Evolutionary conservation across 2,329 filamentous ascomycete species (phyloP), one percentile per base, ranked within the genome.

Genomic region (Tolypocladium cylindrosporum): DNA sequence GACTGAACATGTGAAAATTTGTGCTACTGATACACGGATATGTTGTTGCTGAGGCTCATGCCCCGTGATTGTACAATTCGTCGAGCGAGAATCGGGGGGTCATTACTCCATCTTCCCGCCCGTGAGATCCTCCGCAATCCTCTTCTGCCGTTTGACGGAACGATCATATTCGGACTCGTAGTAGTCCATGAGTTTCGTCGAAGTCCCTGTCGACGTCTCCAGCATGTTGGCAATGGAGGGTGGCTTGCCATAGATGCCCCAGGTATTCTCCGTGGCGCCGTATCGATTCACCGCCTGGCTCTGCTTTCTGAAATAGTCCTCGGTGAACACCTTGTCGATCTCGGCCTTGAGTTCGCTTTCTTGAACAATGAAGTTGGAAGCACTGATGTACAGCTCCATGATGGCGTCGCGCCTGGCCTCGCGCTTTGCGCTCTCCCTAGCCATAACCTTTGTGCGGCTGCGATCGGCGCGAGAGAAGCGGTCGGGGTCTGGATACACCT

Each of bases 301-400:
- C 70, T 73, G 65, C 61, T 71, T 71, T 58, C 67, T 70, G 69
- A 80, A 83, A 72, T 77, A 77, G 61, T 83, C 79, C 34, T 85
- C 83, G 19, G 84, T 81, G 74, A 97, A 99, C n/a, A 87, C 79
- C 61, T 79, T 75, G 27, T 95, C 88, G 58, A 97, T 86, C 63
- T 85, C 82, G 19, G 78, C 77, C 64, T 89, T 82, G 40, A 99
- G 81, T 70, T 96, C 87, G 55, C 80, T 75, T 70, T 96, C 91
- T 31, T 82, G 86, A 21, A 91, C 86, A 69, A 99, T 97, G 75
- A 97, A 99, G 43, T 84, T 78, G 34, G 88, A 83, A 6, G 94
- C 91, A 65, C 91, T 89, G 75, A 94, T 89, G 75, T 99, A 99
- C 14, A 99, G 81, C 59, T 90, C 86, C 73, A 96, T 90, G 37